phyloP scores from a whole-genome alignment of 2,329 filamentous ascomycete species.

The Apiospora aurea region DNA sequence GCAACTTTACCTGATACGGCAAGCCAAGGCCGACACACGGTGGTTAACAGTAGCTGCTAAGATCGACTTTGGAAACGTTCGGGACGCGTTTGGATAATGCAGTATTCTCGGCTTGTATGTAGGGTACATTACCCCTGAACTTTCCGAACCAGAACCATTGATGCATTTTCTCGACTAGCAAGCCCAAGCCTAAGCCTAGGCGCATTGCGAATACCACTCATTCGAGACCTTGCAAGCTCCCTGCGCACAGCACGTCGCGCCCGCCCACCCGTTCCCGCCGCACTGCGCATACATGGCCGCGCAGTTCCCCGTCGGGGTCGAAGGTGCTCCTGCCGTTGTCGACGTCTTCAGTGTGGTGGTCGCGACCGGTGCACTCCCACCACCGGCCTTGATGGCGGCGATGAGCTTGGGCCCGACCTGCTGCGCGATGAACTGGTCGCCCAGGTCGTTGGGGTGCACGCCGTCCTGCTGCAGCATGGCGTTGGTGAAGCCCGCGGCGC shows the following conservation, averaged over 20 bases:
- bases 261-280: constrained; percentile 43
- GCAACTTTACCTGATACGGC: too few relatives aligned
- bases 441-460: constrained; percentile 46
- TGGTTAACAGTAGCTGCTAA: too few relatives aligned
- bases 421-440: constrained; percentile 43
- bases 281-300: constrained; percentile 43
- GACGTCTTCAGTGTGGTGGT: not conserved
- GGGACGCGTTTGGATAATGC: not conserved
- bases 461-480: constrained; percentile 44
- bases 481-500: constrained; percentile 31
- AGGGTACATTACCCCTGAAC: not conserved
- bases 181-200: not conserved
- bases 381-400: constrained; percentile 36
- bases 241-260: constrained; percentile 43
- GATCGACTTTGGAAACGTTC: too few relatives aligned
- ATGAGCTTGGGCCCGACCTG: constrained; percentile 43
- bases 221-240: constrained; percentile 43
- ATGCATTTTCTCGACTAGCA: too few relatives aligned
- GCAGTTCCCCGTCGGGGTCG: constrained; percentile 31
- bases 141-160: too few relatives aligned
- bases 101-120: not conserved
- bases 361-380: not conserved
- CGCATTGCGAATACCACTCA: constrained; percentile 43
- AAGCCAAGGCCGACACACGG: too few relatives aligned
- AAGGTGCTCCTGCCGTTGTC: not conserved